These are phyloP conservation scores for Trametes villosa DNA, from an alignment of 768 basidiomycete species.

Conservation along the genomic window DNA sequence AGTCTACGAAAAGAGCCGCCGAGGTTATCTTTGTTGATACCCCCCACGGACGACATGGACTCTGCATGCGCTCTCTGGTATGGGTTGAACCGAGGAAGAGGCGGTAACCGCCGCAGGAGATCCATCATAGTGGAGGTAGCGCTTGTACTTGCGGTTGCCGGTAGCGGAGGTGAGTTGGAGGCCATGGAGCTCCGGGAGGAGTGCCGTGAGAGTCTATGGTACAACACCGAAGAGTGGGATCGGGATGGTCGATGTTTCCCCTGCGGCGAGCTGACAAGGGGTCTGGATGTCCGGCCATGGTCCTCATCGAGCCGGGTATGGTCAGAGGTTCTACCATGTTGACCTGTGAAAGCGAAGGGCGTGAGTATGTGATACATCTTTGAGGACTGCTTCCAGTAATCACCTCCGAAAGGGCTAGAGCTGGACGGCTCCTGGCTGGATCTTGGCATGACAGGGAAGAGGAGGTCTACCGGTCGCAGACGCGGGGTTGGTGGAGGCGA, in stretches of 20 bases:
- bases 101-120: slow-evolving; percentile 20
- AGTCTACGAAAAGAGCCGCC: not conserved
- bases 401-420: not conserved
- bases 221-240: slow-evolving; percentile 3
- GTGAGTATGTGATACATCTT: not conserved
- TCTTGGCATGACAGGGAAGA: not conserved
- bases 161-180: not conserved
- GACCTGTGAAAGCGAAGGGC: too few species aligned
- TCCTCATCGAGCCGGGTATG: not conserved
- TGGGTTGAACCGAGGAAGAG: slow-evolving; percentile 35
- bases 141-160: not conserved
- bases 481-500: slow-evolving; percentile 3
- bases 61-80: slow-evolving; percentile 34
- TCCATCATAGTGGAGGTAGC: not conserved
- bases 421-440: too few species aligned
- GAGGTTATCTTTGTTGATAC: not conserved
- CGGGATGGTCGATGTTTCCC: not conserved
- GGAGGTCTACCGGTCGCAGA: not conserved
- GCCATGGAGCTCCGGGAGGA: not conserved
- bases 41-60: slow-evolving; percentile 33
- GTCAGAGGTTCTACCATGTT: too few species aligned
- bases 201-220: not conserved
- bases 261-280: not conserved
- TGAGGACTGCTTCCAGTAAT: not conserved
- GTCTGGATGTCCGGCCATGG: not conserved